Percentiles rank a stretch among this genome's conserved stretches.
phyloP scores from a whole-genome alignment of 345 rosid species.

The Corymbia maculata region DNA sequence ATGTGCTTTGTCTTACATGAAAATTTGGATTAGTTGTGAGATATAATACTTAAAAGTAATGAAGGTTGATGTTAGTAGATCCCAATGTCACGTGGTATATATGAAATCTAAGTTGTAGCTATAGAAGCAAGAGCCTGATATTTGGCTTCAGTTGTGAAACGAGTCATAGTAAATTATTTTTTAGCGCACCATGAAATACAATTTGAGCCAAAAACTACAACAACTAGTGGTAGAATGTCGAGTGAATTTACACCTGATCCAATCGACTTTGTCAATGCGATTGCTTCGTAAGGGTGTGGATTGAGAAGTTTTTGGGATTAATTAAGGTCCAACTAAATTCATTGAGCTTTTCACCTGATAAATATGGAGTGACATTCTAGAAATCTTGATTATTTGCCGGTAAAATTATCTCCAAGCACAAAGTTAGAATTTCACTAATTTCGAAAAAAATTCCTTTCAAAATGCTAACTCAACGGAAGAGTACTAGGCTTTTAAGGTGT shows the following conservation, averaged over 20 bases:
- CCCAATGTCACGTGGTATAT: neutral
- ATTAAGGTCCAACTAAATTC: neutral
- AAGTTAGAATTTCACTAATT: neutral
- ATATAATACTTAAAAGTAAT: too few relatives aligned
- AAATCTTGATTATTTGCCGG: neutral
- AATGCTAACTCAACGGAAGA: neutral
- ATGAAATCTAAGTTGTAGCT: neutral
- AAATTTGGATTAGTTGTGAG: too few relatives aligned
- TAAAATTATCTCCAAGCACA: neutral
- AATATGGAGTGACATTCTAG: neutral
- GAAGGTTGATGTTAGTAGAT: neutral
- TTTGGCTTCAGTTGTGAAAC: neutral
- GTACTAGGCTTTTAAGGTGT: neutral
- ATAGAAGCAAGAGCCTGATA: neutral
- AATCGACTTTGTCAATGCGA: neutral
- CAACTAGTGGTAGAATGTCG: neutral
- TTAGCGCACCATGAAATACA: neutral
- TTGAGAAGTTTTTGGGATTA: neutral
- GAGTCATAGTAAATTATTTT: neutral
- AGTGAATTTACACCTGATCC: neutral
- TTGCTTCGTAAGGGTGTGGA: neutral
- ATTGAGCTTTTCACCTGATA: neutral
- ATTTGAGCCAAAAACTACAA: neutral
- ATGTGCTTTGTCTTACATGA: neutral
- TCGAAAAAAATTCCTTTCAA: neutral